Evolutionary conservation across 108 stramenopile genomes (phyloP).

Genomic region (Nannochloropsis salina): DNA sequence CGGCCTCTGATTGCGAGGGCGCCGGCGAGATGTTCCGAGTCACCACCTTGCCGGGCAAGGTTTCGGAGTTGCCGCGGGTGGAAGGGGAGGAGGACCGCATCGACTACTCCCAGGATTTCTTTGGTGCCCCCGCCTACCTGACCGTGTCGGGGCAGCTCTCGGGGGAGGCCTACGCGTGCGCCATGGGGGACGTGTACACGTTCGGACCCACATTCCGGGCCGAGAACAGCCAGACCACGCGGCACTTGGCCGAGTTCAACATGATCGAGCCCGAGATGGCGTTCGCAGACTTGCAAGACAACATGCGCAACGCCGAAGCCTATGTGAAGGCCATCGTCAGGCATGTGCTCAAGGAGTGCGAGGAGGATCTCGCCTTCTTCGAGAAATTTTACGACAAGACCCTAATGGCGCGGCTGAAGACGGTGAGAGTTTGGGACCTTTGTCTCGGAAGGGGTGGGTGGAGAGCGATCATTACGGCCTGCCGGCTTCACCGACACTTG

Average conservation of each 20-base stretch:
- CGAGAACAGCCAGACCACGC: conserved; percentile 96
- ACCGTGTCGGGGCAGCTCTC: conserved; percentile 95
- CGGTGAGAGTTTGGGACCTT: conserved; percentile 60
- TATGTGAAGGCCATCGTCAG: conserved; percentile 80
- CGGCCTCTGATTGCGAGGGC: conserved; percentile 95
- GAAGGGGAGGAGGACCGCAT: conserved; percentile 52
- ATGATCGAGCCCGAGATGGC: conserved; percentile 99
- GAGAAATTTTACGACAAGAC: conserved; percentile 82
- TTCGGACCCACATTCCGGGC: conserved; percentile 99
- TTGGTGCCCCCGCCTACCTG: conserved; percentile 84
- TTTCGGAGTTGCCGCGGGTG: conserved; percentile 56
- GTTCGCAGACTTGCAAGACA: conserved; percentile 80
- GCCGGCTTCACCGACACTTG: too few relatives aligned
- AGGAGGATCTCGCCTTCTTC: conserved; percentile 83
- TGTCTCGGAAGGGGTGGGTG: conserved; percentile 59
- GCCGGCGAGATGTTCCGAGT: conserved; percentile 99
- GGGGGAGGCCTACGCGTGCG: conserved; percentile 90
- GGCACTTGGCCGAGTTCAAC: conserved; percentile 91
- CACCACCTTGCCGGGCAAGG: conserved; percentile 75
- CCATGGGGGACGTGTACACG: conserved; percentile 95
- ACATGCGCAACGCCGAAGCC: conserved; percentile 96
- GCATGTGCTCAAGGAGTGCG: conserved; percentile 68
- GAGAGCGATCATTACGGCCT: neutral
- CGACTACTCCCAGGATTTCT: conserved; percentile 78
- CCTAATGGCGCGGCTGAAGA: conserved; percentile 61